Evolutionary conservation across 805 yeast genomes (phyloP).

Genomic region (Yarrowia deformans): DNA sequence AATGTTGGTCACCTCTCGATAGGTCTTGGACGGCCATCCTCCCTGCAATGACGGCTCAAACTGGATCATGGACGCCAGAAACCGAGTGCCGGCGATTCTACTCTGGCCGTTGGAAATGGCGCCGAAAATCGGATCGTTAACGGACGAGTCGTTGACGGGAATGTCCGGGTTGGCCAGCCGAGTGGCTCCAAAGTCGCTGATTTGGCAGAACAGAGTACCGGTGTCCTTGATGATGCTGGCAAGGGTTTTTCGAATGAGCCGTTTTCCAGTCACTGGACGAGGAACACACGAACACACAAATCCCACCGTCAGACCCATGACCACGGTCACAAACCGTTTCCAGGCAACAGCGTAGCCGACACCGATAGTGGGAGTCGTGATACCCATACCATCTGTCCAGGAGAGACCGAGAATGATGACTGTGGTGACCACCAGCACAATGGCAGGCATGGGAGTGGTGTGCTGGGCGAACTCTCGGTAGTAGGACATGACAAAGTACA

Average conservation of each 20-base stretch:
- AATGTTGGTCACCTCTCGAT: constrained; percentile 46
- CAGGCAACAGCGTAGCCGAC: constrained; percentile 50
- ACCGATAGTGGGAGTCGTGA: constrained; percentile 10
- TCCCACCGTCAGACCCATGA: constrained; percentile 48
- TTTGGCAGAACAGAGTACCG: constrained; percentile 47
- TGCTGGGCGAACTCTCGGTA: constrained; percentile 49
- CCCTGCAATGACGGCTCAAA: constrained; percentile 51
- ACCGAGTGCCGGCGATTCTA: constrained; percentile 39
- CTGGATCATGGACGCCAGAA: constrained; percentile 28
- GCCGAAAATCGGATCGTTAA: constrained; percentile 43
- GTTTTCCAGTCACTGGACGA: constrained; percentile 48
- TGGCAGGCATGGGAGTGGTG: constrained; percentile 46
- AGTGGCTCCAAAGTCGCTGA: constrained; percentile 48
- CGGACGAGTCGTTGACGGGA: constrained; percentile 35
- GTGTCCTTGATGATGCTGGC: constrained; percentile 46
- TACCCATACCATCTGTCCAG: constrained; percentile 43
- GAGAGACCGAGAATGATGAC: constrained; percentile 49
- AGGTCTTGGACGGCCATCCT: constrained; percentile 49
- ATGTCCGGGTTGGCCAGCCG: constrained; percentile 45
- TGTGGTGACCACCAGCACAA: constrained; percentile 47
- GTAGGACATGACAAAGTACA: constrained; percentile 42
- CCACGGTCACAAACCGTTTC: constrained; percentile 50
- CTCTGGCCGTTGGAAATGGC: constrained; percentile 40
- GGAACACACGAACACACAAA: constrained; percentile 50
- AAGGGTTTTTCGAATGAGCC: constrained; percentile 46